A percentile compares a stretch with the other conserved stretches of the same genome.
Evolutionary conservation across 1,284 basidiomycete genomes (phyloP).

Genomic region (Cutaneotrichosporon sp.): DNA sequence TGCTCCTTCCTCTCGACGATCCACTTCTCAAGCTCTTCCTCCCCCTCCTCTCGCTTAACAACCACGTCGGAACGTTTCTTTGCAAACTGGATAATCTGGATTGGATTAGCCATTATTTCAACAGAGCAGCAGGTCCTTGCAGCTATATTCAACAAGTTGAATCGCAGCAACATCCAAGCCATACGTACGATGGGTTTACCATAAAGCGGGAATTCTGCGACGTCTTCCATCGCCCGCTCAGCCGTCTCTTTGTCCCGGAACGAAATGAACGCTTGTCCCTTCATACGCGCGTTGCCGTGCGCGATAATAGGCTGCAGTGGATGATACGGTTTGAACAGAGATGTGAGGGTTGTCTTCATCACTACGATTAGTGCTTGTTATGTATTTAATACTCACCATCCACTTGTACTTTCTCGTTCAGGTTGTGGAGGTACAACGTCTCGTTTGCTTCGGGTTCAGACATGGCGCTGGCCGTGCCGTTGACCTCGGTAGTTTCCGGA

Average conservation of each 20-base stretch:
- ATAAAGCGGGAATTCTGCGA: constrained; percentile 90
- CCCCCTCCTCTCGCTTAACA: constrained; percentile 68
- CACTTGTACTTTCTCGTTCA: constrained; percentile 94
- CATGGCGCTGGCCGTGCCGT: constrained; percentile 19
- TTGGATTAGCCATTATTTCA: not conserved
- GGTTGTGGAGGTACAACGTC: constrained; percentile 93
- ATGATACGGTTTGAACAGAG: constrained; percentile 90
- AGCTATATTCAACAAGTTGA: too few species aligned
- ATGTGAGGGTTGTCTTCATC: constrained; percentile 81
- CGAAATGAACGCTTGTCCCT: constrained; percentile 96
- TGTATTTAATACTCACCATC: constrained; percentile 59
- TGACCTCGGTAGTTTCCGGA: not conserved
- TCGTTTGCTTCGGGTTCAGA: constrained; percentile 60
- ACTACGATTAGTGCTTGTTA: constrained; percentile 55
- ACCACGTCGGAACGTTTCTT: constrained; percentile 83
- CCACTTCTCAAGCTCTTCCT: constrained; percentile 67
- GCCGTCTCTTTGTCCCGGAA: constrained; percentile 79
- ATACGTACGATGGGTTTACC: constrained; percentile 85
- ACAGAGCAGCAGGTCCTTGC: too few species aligned
- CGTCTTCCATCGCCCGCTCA: constrained; percentile 84
- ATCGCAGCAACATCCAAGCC: too few species aligned
- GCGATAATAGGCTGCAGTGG: constrained; percentile 89
- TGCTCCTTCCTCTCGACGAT: constrained; percentile 69
- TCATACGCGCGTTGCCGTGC: constrained; percentile 90
- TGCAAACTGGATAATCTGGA: constrained; percentile 75